These are phyloP conservation scores for Xylaria longipes DNA, from an alignment of 495 filamentous ascomycete species.

Conservation along the genomic window DNA sequence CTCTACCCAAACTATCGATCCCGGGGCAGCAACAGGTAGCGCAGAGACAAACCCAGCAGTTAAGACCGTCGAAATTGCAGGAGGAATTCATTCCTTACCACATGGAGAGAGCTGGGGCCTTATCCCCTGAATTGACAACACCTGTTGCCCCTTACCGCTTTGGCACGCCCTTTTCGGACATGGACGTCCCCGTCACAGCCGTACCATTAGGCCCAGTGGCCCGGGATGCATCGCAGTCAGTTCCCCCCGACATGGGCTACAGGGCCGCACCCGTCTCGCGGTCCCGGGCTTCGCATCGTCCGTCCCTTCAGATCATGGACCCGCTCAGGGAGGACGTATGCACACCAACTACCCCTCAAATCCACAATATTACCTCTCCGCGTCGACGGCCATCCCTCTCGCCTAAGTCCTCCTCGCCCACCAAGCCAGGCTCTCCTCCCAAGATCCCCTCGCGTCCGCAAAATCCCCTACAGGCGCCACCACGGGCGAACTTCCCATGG, in stretches of 20 bases:
- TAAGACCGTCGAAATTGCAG: slow-evolving; percentile 31
- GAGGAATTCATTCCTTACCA: slow-evolving; percentile 54
- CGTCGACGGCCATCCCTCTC: slow-evolving; percentile 35
- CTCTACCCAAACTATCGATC: slow-evolving; percentile 65
- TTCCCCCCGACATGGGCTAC: slow-evolving; percentile 90
- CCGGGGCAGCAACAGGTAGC: slow-evolving; percentile 41
- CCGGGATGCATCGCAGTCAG: slow-evolving; percentile 81
- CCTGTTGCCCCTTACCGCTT: slow-evolving; percentile 68
- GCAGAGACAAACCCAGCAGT: slow-evolving; percentile 36
- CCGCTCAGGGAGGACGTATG: slow-evolving; percentile 59
- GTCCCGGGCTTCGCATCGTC: slow-evolving; percentile 64
- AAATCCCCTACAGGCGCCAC: slow-evolving; percentile 51
- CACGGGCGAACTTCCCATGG: slow-evolving; percentile 57
- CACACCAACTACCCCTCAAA: slow-evolving; percentile 38
- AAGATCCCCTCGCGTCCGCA: slow-evolving; percentile 32
- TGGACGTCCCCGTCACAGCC: slow-evolving; percentile 86
- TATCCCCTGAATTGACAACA: slow-evolving; percentile 57
- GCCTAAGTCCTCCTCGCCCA: slow-evolving; percentile 34
- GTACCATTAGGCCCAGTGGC: slow-evolving; percentile 71
- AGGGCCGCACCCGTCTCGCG: slow-evolving; percentile 55
- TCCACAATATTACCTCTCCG: slow-evolving; percentile 32
- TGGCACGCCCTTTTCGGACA: slow-evolving; percentile 82
- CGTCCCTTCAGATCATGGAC: slow-evolving; percentile 62
- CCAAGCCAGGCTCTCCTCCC: slow-evolving; percentile 29
- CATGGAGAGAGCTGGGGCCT: slow-evolving; percentile 57